Evolutionary conservation across 805 yeast genomes (phyloP).

Genomic region (Spathaspora boniae): DNA sequence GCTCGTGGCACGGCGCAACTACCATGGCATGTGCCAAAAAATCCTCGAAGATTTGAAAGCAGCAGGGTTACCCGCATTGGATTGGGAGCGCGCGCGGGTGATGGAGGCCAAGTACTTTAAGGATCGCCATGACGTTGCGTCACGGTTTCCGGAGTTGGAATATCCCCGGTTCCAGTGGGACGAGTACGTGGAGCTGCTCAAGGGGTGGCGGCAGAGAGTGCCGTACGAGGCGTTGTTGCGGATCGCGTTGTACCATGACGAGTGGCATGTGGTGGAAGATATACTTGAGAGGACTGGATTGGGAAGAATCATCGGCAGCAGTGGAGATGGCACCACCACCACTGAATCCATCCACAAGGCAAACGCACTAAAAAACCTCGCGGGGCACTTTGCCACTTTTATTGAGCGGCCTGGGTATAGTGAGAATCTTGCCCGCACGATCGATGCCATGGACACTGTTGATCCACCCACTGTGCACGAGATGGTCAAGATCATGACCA

Average conservation of each 20-base stretch:
- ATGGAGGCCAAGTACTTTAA: conserved; percentile 28
- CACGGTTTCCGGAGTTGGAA: not conserved
- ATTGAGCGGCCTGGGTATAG: conserved; percentile 2
- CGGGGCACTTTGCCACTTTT: conserved; percentile 6
- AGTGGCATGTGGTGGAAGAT: conserved; percentile 18
- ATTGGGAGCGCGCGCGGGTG: conserved; percentile 26
- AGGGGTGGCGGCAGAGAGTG: conserved; percentile 9
- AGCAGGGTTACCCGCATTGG: conserved; percentile 24
- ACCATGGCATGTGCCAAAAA: conserved; percentile 18
- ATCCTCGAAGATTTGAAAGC: conserved; percentile 26
- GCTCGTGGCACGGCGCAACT: conserved; percentile 17
- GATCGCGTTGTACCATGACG: conserved; percentile 27
- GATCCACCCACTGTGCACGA: conserved; percentile 4
- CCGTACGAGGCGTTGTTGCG: conserved; percentile 16
- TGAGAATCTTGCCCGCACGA: not conserved
- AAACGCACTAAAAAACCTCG: conserved; percentile 8
- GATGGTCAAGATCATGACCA: conserved; percentile 6
- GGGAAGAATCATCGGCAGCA: too few relatives aligned
- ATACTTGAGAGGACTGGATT: too few relatives aligned
- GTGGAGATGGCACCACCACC: too few relatives aligned
- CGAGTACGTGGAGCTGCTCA: conserved; percentile 17
- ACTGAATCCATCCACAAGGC: too few relatives aligned
- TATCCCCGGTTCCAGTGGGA: conserved; percentile 18
- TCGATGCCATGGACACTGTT: not conserved
- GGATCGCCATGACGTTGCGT: conserved; percentile 23